A percentile compares a stretch with the other conserved stretches of the same genome.
Conservation (phyloP, 495 filamentous ascomycete genomes). For the Penicillium cinerascens region DNA sequence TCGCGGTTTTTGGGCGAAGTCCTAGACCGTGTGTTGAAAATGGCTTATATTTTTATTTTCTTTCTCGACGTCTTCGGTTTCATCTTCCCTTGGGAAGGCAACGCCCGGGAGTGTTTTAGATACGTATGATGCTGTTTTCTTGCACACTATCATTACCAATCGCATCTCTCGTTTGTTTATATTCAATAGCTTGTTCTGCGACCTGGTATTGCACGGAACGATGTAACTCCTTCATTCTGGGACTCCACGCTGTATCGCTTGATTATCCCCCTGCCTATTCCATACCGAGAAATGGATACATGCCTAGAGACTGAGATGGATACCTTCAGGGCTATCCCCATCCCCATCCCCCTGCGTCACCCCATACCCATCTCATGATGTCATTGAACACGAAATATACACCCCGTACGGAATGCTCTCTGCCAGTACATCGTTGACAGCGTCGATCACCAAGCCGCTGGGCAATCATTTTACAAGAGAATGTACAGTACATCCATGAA, state of each 20-base stretch:
- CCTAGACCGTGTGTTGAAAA: constrained; percentile 38
- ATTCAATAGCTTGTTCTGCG: constrained; percentile 11
- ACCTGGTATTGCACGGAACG: constrained; percentile 13
- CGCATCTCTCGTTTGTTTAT: constrained; percentile 28
- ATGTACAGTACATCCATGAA: neutral
- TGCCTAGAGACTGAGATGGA: no score
- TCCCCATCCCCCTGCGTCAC: constrained; percentile 9
- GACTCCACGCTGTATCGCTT: neutral
- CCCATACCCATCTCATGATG: constrained; percentile 10
- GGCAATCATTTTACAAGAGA: no score
- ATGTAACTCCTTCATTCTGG: constrained; percentile 3
- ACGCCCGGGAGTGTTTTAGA: constrained; percentile 30
- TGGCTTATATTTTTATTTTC: constrained; percentile 19
- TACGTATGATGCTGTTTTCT: constrained; percentile 27
- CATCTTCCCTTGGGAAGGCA: neutral
- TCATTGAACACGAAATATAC: constrained; percentile 7
- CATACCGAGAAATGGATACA: neutral
- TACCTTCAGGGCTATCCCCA: no score
- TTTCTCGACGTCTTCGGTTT: constrained; percentile 10
- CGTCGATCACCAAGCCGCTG: neutral
- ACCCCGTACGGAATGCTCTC: neutral
- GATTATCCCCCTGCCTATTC: neutral
- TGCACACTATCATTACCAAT: constrained; percentile 25
- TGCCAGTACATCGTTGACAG: neutral
- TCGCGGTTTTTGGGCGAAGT: constrained; percentile 28